Conservation (phyloP, 352 stramenopile genomes). For the Pythium sp. region DNA sequence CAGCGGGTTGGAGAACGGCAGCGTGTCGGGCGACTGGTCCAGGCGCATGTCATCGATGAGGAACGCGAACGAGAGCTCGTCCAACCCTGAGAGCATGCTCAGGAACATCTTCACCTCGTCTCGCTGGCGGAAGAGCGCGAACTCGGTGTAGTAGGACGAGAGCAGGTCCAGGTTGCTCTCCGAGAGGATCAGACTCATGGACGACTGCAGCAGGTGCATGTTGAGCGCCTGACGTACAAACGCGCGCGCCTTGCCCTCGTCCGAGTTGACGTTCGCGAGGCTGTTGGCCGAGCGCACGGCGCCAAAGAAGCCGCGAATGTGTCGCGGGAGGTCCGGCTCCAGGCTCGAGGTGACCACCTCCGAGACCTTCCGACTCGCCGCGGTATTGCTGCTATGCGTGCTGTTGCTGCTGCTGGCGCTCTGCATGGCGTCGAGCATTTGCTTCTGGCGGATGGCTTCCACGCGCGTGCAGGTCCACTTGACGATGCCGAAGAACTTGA, state of each 20-base stretch:
- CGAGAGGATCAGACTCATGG: slow-evolving; percentile 64
- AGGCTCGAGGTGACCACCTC: slow-evolving; percentile 73
- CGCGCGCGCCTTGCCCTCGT: slow-evolving; percentile 75
- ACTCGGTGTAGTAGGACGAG: slow-evolving; percentile 77
- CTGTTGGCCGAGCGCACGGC: slow-evolving; percentile 52
- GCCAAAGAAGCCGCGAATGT: slow-evolving; percentile 65
- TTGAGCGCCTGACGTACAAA: slow-evolving; percentile 83
- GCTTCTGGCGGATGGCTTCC: slow-evolving; percentile 65
- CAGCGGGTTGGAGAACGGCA: slow-evolving; percentile 72
- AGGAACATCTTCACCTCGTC: slow-evolving; percentile 80
- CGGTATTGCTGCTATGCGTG: no score
- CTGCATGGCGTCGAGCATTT: slow-evolving; percentile 69
- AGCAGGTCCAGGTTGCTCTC: slow-evolving; percentile 78
- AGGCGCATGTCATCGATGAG: slow-evolving; percentile 73
- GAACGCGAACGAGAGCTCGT: slow-evolving; percentile 77
- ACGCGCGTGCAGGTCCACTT: slow-evolving; percentile 86
- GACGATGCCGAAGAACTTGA: slow-evolving; percentile 85
- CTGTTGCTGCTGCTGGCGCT: slow-evolving; percentile 5
- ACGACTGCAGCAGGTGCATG: slow-evolving; percentile 70
- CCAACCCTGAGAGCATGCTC: slow-evolving; percentile 56
- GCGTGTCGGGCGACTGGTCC: slow-evolving; percentile 53
- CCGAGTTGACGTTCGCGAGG: slow-evolving; percentile 63
- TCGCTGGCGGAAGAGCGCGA: slow-evolving; percentile 73
- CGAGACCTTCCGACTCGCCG: slow-evolving; percentile 35
- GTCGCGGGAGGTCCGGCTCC: slow-evolving; percentile 62